phyloP scores from a whole-genome alignment of 176 grass and related monocot genomes.

The Bromus sterilis region DNA sequence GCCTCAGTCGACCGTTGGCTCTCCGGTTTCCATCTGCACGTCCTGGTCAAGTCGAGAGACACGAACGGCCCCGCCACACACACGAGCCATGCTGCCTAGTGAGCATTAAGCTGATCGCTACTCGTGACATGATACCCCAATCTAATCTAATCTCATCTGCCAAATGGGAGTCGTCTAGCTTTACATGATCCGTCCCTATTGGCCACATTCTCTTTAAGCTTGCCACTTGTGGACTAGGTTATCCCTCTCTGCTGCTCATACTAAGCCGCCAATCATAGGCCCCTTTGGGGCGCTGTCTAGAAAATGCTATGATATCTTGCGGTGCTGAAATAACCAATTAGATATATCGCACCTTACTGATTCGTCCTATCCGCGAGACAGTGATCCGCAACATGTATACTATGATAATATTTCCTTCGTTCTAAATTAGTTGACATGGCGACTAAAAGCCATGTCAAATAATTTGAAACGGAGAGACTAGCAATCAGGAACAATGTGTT shows the following conservation, averaged over 20 bases:
- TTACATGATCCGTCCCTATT: not conserved
- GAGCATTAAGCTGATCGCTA: not conserved
- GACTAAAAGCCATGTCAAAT: too few species aligned
- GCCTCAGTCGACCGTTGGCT: not conserved
- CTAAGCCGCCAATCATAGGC: not conserved
- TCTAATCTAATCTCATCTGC: not conserved
- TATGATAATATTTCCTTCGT: too few species aligned
- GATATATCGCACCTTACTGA: not conserved
- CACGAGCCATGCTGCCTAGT: not conserved
- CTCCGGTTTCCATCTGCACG: not conserved
- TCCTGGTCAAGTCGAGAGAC: not conserved
- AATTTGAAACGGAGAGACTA: too few species aligned
- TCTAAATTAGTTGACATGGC: too few species aligned
- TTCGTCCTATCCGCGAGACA: not conserved
- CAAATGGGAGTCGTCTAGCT: not conserved
- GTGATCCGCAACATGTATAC: not conserved
- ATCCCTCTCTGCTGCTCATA: not conserved
- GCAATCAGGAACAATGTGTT: too few species aligned
- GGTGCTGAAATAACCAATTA: not conserved
- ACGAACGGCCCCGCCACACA: not conserved
- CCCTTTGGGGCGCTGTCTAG: not conserved
- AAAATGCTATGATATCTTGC: not conserved
- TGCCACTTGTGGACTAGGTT: constrained; percentile 8
- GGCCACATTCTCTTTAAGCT: not conserved
- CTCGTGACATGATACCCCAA: not conserved